Percentiles rank a stretch among this genome's conserved stretches.
Conservation (phyloP, 345 rosid species). For the Eucalyptus decipiens region DNA sequence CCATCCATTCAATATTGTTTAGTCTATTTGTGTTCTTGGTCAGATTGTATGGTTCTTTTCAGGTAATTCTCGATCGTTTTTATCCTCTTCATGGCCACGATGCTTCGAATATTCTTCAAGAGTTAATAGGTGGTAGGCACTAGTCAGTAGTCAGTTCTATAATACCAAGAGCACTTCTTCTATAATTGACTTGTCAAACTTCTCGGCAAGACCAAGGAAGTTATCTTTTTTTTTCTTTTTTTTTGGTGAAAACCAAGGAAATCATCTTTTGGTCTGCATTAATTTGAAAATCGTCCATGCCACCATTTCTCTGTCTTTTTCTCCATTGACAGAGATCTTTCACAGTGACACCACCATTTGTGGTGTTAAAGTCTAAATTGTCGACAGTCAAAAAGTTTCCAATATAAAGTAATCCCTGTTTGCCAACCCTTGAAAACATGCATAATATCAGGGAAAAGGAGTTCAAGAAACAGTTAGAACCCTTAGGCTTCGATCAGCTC, state of each 20-base stretch:
- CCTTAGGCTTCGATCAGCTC: background rate
- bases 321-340: background rate
- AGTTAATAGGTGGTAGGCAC: background rate
- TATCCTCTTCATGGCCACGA: background rate
- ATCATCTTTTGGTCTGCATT: background rate
- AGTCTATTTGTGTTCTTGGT: background rate
- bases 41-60: background rate
- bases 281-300: background rate
- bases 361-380: background rate
- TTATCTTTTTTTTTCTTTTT: too few relatives aligned
- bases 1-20: background rate
- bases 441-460: background rate
- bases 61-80: background rate
- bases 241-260: too few relatives aligned
- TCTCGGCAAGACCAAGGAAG: background rate
- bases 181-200: background rate
- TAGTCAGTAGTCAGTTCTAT: background rate
- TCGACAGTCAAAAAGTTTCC: background rate
- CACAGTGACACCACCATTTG: background rate
- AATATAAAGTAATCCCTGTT: background rate
- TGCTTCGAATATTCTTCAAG: background rate
- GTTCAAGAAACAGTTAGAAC: background rate
- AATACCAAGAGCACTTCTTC: background rate
- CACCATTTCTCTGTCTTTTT: background rate
- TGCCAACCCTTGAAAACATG: background rate